Evolutionary conservation across 441 rosid genomes (phyloP).

Genomic region (Adansonia madagascariensis): DNA sequence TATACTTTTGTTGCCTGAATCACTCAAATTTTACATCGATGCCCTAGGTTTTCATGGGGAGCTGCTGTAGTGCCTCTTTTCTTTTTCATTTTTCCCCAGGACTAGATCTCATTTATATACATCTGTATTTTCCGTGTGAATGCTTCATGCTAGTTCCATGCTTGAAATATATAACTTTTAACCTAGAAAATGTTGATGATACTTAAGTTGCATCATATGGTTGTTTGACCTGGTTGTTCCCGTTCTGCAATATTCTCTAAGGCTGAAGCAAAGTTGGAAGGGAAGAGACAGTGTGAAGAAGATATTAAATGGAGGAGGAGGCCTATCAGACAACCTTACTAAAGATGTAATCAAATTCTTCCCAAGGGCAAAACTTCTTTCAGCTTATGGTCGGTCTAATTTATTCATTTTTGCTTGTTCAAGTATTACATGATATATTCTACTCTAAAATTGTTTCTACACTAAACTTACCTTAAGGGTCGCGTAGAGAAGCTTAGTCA

Average conservation of each 20-base stretch:
- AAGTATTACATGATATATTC: neutral
- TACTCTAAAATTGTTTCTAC: neutral
- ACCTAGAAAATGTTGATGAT: constrained; percentile 16
- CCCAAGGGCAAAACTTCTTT: constrained; percentile 70
- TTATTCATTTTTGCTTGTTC: constrained; percentile 20
- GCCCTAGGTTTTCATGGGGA: neutral
- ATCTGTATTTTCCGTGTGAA: constrained; percentile 14
- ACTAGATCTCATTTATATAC: constrained; percentile 1
- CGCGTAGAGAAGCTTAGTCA: neutral
- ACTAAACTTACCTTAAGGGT: neutral
- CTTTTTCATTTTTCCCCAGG: neutral
- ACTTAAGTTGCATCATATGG: constrained; percentile 1
- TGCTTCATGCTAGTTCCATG: neutral
- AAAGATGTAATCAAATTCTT: constrained; percentile 49
- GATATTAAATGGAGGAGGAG: constrained; percentile 85
- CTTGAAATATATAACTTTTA: constrained; percentile 2
- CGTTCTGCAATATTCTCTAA: constrained; percentile 24
- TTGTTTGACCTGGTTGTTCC: constrained; percentile 19
- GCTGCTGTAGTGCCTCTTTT: constrained; percentile 19
- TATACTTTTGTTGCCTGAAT: neutral
- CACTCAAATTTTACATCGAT: neutral
- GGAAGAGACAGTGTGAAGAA: constrained; percentile 51
- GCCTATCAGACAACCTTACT: constrained; percentile 55
- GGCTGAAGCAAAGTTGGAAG: constrained; percentile 46
- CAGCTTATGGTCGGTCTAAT: constrained; percentile 72